Evolutionary conservation across 495 filamentous ascomycete species (phyloP), one percentile per base, ranked within the genome.

Genomic region (Glonium stellatum): DNA sequence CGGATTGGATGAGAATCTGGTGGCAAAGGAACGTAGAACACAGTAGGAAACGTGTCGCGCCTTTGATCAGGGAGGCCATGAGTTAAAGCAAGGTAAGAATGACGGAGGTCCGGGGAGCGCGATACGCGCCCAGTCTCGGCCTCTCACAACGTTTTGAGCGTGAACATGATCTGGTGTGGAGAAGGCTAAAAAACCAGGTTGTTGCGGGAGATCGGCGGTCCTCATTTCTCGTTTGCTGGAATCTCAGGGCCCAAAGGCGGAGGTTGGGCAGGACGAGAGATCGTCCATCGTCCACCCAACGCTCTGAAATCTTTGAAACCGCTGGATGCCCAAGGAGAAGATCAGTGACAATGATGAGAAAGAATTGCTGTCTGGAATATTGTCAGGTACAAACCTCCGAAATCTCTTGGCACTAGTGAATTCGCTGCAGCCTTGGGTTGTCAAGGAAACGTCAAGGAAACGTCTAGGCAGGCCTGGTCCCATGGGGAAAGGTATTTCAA

Each of bases 21-120:
- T 54, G 75, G 63, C 92, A 96, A 77, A 73, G 70, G 23, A 79
- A 84, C 64, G 62, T 86, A 22, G 77, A 79, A 51, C 77, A 83
- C 59, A 96, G 91, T 72, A 77, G 92, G 65, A 97, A 97, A 75
- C 86, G 90, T 77, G 89, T 97, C 44, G 92, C 86, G 35, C 92
- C 92, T 34, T 73, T 95, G 72, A 61, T 97, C 65, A 81, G 90
- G 67, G 80, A 80, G 62, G 83, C 79, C 21, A 79, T 90, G 68
- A 73, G 74, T 42, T 62, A 53, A 56, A 55, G 34, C 23, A 39
- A 51, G 55, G 27, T 23, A 51, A 15, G 21, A 51, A 31, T 39
- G 41, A 25, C 6, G 27, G 31, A 5, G 10, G 19, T 46, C 22
- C 49, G 49, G 54, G 59, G 37, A 53, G 57, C 57, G 58, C 53